Evolutionary conservation across 441 rosid species (phyloP), one percentile per base, ranked within the genome.

Genomic region (Monsonia emarginata): DNA sequence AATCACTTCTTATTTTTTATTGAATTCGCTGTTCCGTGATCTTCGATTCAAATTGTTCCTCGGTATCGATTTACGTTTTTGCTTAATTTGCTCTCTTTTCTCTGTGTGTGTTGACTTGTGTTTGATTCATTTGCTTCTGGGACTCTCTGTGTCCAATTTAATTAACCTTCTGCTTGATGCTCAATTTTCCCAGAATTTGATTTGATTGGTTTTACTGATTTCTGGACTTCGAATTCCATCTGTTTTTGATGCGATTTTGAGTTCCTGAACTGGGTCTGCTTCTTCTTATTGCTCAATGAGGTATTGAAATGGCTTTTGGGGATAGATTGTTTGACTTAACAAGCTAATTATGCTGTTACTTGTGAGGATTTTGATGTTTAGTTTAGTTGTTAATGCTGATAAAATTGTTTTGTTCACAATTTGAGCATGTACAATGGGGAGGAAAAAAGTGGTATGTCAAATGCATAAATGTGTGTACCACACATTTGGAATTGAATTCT

Each of bases 221-320:
- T 28, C 18, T 66, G 24, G 57, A 22, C 63, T 67, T 68, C 57
- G 36, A 25, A 59, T 69, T 71, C 27, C 30, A 4, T 30, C 61
- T 56, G 30, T 34, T 54, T 57, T 56, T 64, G 18, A 19, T 66
- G 36, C 38, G 24, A 63, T 54, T 75, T 34, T 64, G 32, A 30
- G 28, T 22, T 50, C n/a, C 19, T 38, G 26, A 52, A 66, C 52
- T 58, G 65, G 65, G 69, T 40, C 69, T 62, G 32, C 69, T 63
- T 66, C 46, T 22, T 5, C 65, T 21, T n/a, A n/a, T n/a, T n/a
- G n/a, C n/a, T n/a, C n/a, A n/a, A n/a, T n/a, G n/a, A n/a, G n/a
- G n/a, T n/a, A n/a, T n/a, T n/a, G n/a, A n/a, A n/a, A n/a, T n/a
- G n/a, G n/a, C n/a, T 60, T 42, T 6, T 26, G 8, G 25, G 57